A percentile compares a stretch with the other conserved stretches of the same genome.
Conservation (phyloP, 179 eudicot species). For the Nepenthes alata region DNA sequence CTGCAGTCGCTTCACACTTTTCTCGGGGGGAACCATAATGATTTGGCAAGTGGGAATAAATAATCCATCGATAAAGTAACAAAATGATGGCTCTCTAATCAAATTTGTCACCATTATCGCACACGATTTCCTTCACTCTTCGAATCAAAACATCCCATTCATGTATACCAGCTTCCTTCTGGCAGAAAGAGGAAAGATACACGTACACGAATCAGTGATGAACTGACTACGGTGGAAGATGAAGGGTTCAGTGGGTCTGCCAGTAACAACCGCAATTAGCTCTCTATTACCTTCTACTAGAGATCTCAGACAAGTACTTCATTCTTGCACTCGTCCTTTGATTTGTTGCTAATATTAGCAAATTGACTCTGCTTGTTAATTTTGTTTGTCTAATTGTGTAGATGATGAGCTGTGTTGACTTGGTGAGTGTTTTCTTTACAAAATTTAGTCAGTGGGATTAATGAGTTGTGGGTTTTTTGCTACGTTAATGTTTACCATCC, state of each 20-base stretch:
- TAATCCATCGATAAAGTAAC: too few relatives aligned
- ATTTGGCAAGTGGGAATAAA: too few relatives aligned
- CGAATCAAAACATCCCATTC: background rate
- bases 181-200: background rate
- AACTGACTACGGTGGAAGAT: conserved; percentile 1
- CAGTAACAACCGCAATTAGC: conserved; percentile 8
- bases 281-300: conserved; percentile 3
- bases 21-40: too few relatives aligned
- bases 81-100: background rate
- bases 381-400: background rate
- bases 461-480: too few relatives aligned
- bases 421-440: background rate
- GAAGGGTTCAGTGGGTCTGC: conserved; percentile 11
- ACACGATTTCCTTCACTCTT: background rate
- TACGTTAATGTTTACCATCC: too few relatives aligned
- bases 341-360: background rate
- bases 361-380: background rate
- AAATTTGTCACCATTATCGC: background rate
- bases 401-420: background rate
- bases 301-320: conserved; percentile 16
- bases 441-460: too few relatives aligned
- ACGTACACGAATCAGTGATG: background rate
- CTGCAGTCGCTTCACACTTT: too few relatives aligned
- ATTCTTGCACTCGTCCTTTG: background rate
- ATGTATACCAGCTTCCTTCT: background rate